A percentile compares a stretch with the other conserved stretches of the same genome.
phyloP scores from a whole-genome alignment of 305 asterid species.

The Solanum hybrid region DNA sequence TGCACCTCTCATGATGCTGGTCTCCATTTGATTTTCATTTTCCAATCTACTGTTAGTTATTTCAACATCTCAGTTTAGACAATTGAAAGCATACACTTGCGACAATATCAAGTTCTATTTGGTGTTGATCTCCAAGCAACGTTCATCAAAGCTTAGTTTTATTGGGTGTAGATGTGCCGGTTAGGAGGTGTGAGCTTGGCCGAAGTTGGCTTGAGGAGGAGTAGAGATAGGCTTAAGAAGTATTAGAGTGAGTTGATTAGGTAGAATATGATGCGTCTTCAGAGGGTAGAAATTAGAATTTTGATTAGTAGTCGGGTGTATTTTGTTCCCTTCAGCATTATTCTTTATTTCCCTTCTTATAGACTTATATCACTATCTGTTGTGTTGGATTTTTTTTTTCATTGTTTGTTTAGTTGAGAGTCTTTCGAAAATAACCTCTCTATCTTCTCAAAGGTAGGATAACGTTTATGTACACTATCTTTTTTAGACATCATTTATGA shows the following conservation, averaged over 20 bases:
- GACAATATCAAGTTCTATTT: neutral
- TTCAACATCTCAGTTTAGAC: neutral
- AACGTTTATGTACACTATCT: neutral
- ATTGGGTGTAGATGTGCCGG: neutral
- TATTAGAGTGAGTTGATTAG: neutral
- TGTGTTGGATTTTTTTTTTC: neutral
- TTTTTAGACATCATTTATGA: neutral
- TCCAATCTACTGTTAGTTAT: neutral
- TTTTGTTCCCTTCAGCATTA: neutral
- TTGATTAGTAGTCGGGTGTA: neutral
- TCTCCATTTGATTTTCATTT: neutral
- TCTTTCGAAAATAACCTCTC: rapidly evolving
- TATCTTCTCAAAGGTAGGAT: neutral
- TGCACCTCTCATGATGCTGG: neutral
- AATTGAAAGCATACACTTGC: neutral
- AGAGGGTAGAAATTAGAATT: neutral
- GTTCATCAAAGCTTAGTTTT: neutral
- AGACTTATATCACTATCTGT: neutral
- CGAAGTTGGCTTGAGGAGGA: neutral
- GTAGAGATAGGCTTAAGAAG: neutral
- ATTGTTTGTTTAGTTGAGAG: neutral
- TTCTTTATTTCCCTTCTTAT: neutral
- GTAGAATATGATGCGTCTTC: neutral
- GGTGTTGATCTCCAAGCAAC: neutral
- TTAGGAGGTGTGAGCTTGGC: neutral